Base-by-base conservation (phyloP, 768 basidiomycete species). In the Pisolithus sp. region DNA sequence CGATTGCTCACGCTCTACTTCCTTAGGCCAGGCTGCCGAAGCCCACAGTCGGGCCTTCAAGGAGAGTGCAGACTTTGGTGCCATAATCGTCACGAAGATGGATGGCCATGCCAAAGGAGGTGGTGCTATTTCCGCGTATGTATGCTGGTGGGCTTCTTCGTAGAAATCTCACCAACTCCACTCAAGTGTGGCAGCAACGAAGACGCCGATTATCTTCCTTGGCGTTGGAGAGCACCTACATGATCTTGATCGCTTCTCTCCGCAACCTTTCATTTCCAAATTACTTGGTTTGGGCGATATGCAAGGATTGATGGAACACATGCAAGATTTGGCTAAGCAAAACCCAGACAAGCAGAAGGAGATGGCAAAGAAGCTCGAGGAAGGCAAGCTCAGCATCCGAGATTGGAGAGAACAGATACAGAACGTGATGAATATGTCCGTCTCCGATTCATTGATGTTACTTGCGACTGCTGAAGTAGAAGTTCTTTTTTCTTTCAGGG, bases 71-170 rank as follows among this genome's bases (percentile, higher is more conserved):
- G 83, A 96, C 65, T 99, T 99, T 65, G 96, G 95, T 52, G 96
- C 95, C 2, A 99, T 99, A 58, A 96, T 99, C 53, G 96, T 99
- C 15, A 99, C 96, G 10, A 99, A 99, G 72, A 92, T 99, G 85
- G 96, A 99, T 60, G 96, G 96, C 4, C 96, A 99, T 62, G 96
- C 96, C 1, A 98, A 96, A 67, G 96, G 96, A 51, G 96, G 96
- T 68, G 96, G 96, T 21, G 96, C 96, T 28, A 98, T 99, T 54
- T 99, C 96, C 42, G 95, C 95, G 95, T 97, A 71, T 53, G 93
- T 77, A 20, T 39, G 34, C 28, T 5, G 2, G 2, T 36, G 20
- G 28, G 36, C 23, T 40, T 51, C 20, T 7, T 21, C 41, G 9
- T 26, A 30, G 23, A 47, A 18, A 12, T n/a, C 50, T 61, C 34